Conservation (phyloP, 306 rosid genomes). For the Medicago lupulina region DNA sequence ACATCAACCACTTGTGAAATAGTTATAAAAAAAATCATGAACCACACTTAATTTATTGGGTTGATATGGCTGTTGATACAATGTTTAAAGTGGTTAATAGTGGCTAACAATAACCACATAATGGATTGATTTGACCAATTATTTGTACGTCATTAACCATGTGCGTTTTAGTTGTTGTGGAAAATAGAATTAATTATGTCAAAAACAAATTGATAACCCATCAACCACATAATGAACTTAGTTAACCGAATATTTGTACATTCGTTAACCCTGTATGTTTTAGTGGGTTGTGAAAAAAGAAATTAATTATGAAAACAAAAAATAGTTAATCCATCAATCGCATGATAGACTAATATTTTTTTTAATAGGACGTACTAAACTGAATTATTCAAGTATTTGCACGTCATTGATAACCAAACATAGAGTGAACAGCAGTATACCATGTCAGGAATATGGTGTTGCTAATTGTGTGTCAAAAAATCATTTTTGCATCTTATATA, state of each 20-base stretch:
- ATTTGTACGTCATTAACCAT: background rate
- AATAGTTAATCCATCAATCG: background rate
- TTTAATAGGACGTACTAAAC: background rate
- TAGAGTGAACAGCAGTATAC: background rate
- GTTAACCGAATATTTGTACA: background rate
- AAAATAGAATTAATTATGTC: background rate
- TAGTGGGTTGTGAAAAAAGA: background rate
- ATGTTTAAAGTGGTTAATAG: background rate
- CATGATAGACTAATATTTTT: no score
- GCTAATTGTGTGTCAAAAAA: background rate
- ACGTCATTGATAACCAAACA: background rate
- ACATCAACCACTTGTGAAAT: conserved; percentile 1
- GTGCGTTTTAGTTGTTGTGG: background rate
- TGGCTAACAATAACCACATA: background rate
- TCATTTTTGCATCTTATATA: conserved; percentile 12
- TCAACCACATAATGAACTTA: background rate
- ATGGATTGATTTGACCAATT: background rate
- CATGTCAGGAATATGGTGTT: background rate
- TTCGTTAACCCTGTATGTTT: background rate
- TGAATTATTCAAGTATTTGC: background rate
- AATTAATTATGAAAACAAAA: background rate
- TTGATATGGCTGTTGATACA: background rate
- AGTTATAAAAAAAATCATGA: background rate
- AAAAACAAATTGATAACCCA: background rate
- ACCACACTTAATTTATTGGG: background rate